Conservation (phyloP, 768 basidiomycete genomes). For the Steccherinum ochraceum region DNA sequence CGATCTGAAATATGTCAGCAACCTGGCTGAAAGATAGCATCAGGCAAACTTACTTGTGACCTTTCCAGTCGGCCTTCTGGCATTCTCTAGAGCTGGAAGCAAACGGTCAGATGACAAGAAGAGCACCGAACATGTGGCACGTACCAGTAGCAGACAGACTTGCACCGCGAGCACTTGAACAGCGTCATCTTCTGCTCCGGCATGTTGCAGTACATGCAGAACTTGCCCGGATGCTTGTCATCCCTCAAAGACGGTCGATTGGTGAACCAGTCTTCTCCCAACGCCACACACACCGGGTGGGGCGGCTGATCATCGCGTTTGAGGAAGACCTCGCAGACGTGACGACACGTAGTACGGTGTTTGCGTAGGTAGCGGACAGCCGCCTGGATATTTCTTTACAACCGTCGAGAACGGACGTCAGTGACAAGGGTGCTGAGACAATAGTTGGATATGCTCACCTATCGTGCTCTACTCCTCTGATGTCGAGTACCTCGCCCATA, state of each 20-base stretch:
- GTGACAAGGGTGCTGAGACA: not conserved
- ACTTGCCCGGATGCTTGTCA: not conserved
- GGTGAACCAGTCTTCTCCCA: not conserved
- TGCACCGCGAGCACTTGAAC: not conserved
- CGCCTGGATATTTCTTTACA: not conserved
- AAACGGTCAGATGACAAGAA: not conserved
- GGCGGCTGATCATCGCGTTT: not conserved
- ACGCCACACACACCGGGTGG: not conserved
- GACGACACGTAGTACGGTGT: not conserved
- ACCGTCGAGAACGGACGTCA: not conserved
- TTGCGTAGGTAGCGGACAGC: not conserved
- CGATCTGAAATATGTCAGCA: not conserved
- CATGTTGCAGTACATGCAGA: not conserved
- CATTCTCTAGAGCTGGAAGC: not conserved
- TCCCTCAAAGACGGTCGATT: not conserved
- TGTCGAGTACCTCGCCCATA: not conserved
- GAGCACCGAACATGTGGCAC: no score
- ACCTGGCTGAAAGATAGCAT: not conserved
- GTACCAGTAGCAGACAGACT: not conserved
- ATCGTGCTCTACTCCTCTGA: no score
- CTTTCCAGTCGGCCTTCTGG: not conserved
- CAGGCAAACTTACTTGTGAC: not conserved
- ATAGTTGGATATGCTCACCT: not conserved
- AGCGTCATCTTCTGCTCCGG: not conserved
- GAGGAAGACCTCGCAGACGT: not conserved